A percentile compares a stretch with the other conserved stretches of the same genome.
phyloP scores from a whole-genome alignment of 2,329 filamentous ascomycete species.

The Venturia pyrina region DNA sequence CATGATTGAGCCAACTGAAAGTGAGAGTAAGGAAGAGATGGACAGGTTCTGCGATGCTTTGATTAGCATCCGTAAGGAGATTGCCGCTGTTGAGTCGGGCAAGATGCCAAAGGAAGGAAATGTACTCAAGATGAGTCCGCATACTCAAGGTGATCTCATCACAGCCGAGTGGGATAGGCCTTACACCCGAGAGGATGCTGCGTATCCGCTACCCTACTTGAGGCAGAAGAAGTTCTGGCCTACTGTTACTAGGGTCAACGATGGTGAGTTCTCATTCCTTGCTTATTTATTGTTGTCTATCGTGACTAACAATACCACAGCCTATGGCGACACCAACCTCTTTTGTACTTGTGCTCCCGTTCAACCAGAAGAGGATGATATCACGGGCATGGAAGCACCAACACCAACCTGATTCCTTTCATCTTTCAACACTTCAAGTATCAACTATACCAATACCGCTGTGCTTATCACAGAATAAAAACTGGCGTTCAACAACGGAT shows the following conservation, averaged over 20 bases:
- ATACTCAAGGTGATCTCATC: slow-evolving; percentile 74
- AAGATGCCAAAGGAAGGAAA: slow-evolving; percentile 65
- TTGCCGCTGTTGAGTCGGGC: slow-evolving; percentile 72
- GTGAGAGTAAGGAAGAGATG: slow-evolving; percentile 82
- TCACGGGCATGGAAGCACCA: slow-evolving; percentile 3
- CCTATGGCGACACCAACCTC: slow-evolving; percentile 82
- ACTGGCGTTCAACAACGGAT: background rate
- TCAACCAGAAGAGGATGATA: slow-evolving; percentile 32
- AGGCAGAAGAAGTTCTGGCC: slow-evolving; percentile 99
- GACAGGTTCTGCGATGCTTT: slow-evolving; percentile 89
- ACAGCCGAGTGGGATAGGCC: slow-evolving; percentile 64
- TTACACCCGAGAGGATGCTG: slow-evolving; percentile 73
- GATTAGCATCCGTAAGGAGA: slow-evolving; percentile 77
- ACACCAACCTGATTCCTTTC: background rate
- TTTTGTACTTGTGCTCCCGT: slow-evolving; percentile 92
- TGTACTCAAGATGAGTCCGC: slow-evolving; percentile 80
- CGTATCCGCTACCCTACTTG: slow-evolving; percentile 74
- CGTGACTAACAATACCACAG: slow-evolving; percentile 35
- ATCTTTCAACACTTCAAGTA: background rate
- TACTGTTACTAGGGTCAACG: slow-evolving; percentile 73
- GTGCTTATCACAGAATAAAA: background rate
- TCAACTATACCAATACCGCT: background rate
- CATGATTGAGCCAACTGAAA: slow-evolving; percentile 97
- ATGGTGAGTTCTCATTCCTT: slow-evolving; percentile 52
- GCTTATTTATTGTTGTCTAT: slow-evolving; percentile 11